Conservation (phyloP, 257 asterid species). For the Ilex asprella region DNA sequence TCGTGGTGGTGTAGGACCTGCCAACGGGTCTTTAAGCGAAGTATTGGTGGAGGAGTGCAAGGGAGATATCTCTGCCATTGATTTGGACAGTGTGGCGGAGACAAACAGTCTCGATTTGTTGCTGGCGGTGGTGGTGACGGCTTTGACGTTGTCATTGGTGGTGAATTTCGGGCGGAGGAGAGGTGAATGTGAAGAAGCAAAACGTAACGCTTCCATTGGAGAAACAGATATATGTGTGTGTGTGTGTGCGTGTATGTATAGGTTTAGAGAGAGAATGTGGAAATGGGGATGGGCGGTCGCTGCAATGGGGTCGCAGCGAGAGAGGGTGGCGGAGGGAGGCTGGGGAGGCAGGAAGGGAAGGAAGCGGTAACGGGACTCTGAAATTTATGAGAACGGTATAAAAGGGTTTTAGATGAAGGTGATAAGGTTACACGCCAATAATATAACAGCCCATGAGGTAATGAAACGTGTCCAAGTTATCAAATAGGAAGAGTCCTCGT, state of each 20-base stretch:
- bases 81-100: constrained; percentile 30
- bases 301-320: too few species aligned
- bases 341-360: not conserved
- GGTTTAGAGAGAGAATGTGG: not conserved
- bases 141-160: constrained; percentile 15
- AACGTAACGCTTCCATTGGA: constrained; percentile 44
- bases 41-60: constrained; percentile 18
- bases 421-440: too few species aligned
- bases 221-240: too few species aligned
- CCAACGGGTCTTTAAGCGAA: constrained; percentile 7
- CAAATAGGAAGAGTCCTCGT: too few species aligned
- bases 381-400: too few species aligned
- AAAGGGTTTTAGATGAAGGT: too few species aligned
- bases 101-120: constrained; percentile 5
- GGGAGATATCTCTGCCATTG: constrained; percentile 18
- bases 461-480: too few species aligned
- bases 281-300: too few species aligned
- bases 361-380: not conserved
- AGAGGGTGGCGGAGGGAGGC: not conserved
- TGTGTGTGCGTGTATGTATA: not conserved
- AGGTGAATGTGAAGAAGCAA: constrained; percentile 30
- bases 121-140: constrained; percentile 19
- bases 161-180: constrained; percentile 26
- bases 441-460: too few species aligned
- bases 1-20: constrained; percentile 2